Conservation (phyloP, 208 protist species). For the Spongospora subterranea region DNA sequence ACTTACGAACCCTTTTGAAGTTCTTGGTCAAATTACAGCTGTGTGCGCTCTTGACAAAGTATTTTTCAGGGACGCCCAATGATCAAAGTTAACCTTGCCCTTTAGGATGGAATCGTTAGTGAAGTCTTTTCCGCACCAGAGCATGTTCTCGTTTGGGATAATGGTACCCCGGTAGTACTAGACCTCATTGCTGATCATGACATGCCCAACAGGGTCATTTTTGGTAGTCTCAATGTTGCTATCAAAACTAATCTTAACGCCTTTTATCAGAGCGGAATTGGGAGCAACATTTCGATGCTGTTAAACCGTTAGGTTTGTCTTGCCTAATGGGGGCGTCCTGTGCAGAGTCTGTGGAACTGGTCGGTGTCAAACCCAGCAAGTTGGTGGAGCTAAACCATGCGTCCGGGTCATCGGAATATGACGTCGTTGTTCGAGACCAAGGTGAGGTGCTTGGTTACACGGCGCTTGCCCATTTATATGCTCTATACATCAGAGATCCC, state of each 20-base stretch:
- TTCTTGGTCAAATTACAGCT: not conserved
- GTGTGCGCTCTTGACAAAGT: not conserved
- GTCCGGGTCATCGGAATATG: not conserved
- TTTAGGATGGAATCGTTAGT: slow-evolving; percentile 24
- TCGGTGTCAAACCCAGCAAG: not conserved
- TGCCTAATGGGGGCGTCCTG: not conserved
- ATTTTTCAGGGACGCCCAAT: not conserved
- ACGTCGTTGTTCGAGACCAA: not conserved
- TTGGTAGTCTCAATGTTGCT: too few species aligned
- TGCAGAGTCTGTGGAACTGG: not conserved
- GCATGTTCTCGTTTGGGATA: not conserved
- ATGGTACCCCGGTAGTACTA: not conserved
- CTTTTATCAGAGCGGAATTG: not conserved
- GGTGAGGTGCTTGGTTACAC: too few species aligned
- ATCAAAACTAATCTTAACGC: too few species aligned
- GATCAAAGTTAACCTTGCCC: not conserved
- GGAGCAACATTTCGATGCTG: not conserved
- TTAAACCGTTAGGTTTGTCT: not conserved
- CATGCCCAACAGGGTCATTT: not conserved
- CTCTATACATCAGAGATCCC: not conserved
- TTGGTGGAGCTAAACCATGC: not conserved
- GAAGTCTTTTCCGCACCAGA: slow-evolving; percentile 4
- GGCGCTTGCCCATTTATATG: too few species aligned
- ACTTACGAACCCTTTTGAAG: not conserved
- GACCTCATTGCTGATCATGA: not conserved